Percentiles rank a stretch among this genome's conserved stretches.
These are phyloP conservation scores for Protomyces arabidopsidicola DNA, from an alignment of 1,139 yeast genomes.

Conservation along the genomic window DNA sequence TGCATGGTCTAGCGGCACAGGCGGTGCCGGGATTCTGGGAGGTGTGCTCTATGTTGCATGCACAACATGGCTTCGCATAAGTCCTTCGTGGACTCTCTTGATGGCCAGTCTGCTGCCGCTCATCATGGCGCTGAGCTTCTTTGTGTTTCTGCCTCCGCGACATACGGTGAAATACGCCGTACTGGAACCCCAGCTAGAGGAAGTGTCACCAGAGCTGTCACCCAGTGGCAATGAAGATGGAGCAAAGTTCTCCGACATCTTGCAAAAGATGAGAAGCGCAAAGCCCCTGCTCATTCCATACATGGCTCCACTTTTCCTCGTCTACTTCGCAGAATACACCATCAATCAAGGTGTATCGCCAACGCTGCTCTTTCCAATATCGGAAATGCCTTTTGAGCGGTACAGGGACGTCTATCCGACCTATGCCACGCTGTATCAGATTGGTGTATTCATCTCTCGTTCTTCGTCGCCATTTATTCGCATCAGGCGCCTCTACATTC, in stretches of 20 bases:
- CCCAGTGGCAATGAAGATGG: background rate
- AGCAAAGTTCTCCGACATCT: background rate
- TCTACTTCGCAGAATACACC: constrained; percentile 78
- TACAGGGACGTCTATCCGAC: constrained; percentile 87
- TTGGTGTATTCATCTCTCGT: constrained; percentile 87
- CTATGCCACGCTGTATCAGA: constrained; percentile 85
- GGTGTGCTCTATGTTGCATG: constrained; percentile 49
- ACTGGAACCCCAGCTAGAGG: background rate
- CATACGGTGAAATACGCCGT: background rate
- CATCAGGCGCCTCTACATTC: constrained; percentile 53
- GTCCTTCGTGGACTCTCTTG: constrained; percentile 46
- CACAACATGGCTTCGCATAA: constrained; percentile 52
- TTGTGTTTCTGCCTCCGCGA: constrained; percentile 40
- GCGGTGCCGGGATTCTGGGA: constrained; percentile 88
- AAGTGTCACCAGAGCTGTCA: background rate
- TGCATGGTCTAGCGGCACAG: constrained; percentile 93
- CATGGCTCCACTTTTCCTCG: constrained; percentile 78
- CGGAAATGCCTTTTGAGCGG: constrained; percentile 44
- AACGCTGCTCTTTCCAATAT: constrained; percentile 27
- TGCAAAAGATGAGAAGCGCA: constrained; percentile 4
- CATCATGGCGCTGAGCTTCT: constrained; percentile 43
- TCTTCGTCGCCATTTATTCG: constrained; percentile 69
- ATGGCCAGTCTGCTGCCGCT: constrained; percentile 42
- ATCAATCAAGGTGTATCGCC: constrained; percentile 76
- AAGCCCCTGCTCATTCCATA: constrained; percentile 58